Evolutionary conservation across 345 rosid species (phyloP), one percentile per base, ranked within the genome.

Genomic region (Corymbia maculata): DNA sequence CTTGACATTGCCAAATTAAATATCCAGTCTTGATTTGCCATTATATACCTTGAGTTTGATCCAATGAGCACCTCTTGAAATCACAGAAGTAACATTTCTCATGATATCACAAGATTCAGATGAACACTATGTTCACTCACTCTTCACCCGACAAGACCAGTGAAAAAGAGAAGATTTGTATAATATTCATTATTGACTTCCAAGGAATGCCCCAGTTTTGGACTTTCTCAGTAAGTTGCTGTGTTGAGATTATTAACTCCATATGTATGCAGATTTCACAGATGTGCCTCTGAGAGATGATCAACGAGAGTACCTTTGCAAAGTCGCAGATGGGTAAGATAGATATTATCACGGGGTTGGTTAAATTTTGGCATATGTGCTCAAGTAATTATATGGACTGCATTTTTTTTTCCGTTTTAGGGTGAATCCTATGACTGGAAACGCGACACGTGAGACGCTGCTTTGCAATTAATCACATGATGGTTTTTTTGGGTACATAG

Each of bases 271-370:
- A 97, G 99, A 97, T 88, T 97, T 97, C 95, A 96, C 99, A 53
- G 99, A 97, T 89, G 99, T 96, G 87, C 98, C 97, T 68, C 86
- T 96, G 89, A 93, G 99, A 92, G 98, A 97, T 8, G 99, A 97
- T 91, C 99, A 97, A 91, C 91, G 97, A 36, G 95, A 89, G 87
- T 95, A 97, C 86, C 97, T 96, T 75, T 97, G 99, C 93, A 94
- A 95, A 94, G 86, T 92, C 47, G 99, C 99, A 0, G 96, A 97
- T 86, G 98, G 99, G 99, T 96, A 94, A 89, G 92, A 52, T 47
- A 89, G 92, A 52, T 47, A 16, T 32, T 11, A 30, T 47, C 49
- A 57, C 14, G 7, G 44, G 47, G 44, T 21, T 51, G 79, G 51
- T 26, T 52, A 44, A 64, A 24, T 86, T 36, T 28, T 22, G 51